Percentiles rank a stretch among this genome's conserved stretches.
These are phyloP conservation scores for Limonium bicolor DNA, from an alignment of 148 eudicot genomes.

Conservation along the genomic window DNA sequence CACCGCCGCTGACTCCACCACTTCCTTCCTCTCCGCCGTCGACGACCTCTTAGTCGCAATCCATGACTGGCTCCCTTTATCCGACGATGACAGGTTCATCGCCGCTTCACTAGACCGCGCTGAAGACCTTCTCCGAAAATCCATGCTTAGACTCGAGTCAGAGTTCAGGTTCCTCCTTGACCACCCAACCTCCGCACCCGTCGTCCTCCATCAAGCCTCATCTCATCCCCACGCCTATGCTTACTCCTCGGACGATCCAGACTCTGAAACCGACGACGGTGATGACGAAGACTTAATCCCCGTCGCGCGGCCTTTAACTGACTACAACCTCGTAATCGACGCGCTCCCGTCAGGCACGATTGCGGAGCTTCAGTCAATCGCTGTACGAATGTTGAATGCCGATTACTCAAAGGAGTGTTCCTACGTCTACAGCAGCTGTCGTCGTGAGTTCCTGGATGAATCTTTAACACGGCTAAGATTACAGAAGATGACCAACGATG, in stretches of 20 bases:
- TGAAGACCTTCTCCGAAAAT: slow-evolving; percentile 59
- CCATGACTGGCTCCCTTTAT: slow-evolving; percentile 36
- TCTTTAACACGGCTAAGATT: slow-evolving; percentile 66
- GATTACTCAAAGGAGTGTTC: slow-evolving; percentile 69
- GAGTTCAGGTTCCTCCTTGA: slow-evolving; percentile 57
- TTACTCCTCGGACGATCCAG: slow-evolving; percentile 5
- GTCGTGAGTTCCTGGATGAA: slow-evolving; percentile 77
- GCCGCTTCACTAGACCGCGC: slow-evolving; percentile 38
- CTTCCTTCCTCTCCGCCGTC: slow-evolving; percentile 41
- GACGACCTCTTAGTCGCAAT: slow-evolving; percentile 40
- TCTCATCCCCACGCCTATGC: slow-evolving; percentile 2
- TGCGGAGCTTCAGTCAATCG: slow-evolving; percentile 56
- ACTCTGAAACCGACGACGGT: slow-evolving; percentile 14
- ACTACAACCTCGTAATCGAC: slow-evolving; percentile 54
- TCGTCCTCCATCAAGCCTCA: too few relatives aligned
- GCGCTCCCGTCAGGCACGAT: slow-evolving; percentile 62
- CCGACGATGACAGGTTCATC: slow-evolving; percentile 32
- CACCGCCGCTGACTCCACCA: slow-evolving; percentile 30
- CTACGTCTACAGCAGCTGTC: slow-evolving; percentile 47
- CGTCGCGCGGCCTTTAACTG: slow-evolving; percentile 57
- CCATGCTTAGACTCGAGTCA: slow-evolving; percentile 47
- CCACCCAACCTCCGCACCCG: too few relatives aligned
- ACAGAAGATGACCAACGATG: slow-evolving; percentile 59
- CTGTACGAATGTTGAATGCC: slow-evolving; percentile 59
- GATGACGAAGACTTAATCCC: slow-evolving; percentile 38